Percentiles rank a stretch among this genome's conserved stretches.
phyloP scores from a whole-genome alignment of 192 early-diverging fungal genomes.

The Umbelopsis isabellina region DNA sequence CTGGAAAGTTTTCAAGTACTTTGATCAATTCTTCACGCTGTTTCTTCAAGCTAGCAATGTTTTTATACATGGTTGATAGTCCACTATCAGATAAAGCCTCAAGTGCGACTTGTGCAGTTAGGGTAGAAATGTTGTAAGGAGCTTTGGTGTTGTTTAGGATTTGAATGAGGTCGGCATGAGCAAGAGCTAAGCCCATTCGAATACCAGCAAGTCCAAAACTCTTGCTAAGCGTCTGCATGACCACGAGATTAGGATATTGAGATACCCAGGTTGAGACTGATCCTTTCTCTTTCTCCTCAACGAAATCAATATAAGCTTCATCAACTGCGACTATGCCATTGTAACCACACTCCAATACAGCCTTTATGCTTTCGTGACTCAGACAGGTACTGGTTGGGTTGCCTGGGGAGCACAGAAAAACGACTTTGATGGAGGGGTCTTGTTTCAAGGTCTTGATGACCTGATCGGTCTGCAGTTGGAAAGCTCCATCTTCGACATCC shows the following conservation, averaged over 20 bases:
- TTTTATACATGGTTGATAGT: constrained; percentile 66
- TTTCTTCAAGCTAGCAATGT: constrained; percentile 57
- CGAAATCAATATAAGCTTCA: constrained; percentile 99
- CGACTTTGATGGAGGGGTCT: constrained; percentile 85
- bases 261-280: constrained; percentile 77
- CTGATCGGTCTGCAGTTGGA: constrained; percentile 67
- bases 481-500: constrained; percentile 69
- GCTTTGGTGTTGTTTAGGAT: constrained; percentile 98
- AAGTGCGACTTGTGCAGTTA: constrained; percentile 77
- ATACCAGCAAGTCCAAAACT: constrained; percentile 98
- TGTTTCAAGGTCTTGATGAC: constrained; percentile 58
- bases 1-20: constrained; percentile 48
- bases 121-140: constrained; percentile 96
- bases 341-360: constrained; percentile 70
- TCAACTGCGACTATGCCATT: constrained; percentile 95
- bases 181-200: constrained; percentile 86
- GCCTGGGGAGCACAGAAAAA: constrained; percentile 97
- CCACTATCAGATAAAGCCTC: constrained; percentile 77
- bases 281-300: constrained; percentile 60
- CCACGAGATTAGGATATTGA: constrained; percentile 91
- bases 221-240: constrained; percentile 98
- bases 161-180: constrained; percentile 75
- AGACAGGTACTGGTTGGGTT: constrained; percentile 96
- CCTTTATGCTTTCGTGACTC: constrained; percentile 64
- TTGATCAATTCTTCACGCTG: constrained; percentile 74